Evolutionary conservation across 768 basidiomycete species (phyloP), one percentile per base, ranked within the genome.

Genomic region (Lepiota brunneoincarnata): DNA sequence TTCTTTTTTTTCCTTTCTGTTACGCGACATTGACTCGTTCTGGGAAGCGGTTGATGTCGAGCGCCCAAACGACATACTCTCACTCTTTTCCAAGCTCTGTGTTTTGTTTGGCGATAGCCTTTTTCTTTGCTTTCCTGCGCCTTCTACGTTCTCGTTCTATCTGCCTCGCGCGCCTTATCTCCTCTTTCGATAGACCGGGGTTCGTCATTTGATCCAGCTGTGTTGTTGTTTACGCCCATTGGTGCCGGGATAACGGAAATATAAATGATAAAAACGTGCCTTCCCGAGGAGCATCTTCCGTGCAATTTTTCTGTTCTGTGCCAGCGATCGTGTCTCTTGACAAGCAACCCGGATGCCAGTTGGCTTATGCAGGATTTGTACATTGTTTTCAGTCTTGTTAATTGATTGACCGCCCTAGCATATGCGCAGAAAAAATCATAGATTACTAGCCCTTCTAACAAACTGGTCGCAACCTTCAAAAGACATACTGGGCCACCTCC

Each of bases 301-400:
- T 14, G 94, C 94, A 23, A 87, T 66, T 64, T 81, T 83, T 59
- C 94, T 75, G 64, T 98, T 98, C 59, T 84, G 78, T 26, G 81
- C 73, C 42, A 94, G 71, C 2, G 92, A 94, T 41, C 94, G 86
- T 5, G 93, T 94, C 63, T 91, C 85, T 68, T 98, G 94, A 64
- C 91, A 93, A 3, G 82, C 74, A 12, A 96, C 89, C 36, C 94
- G 84, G 47, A 95, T 77, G 4, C 93, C 91, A 17, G 91, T 92
- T 2, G 94, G 93, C 60, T 84, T 87, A 67, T 98, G 94, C 37
- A 92, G 72, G 24, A 98, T 75, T 64, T 93, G 92, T 23, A 96
- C 93, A 64, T 91, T 89, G 69, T 94, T 86, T 75, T 87, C 81
- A 56, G 91, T 93, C 74, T 97, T 98, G 76, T 98, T 96, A 66